Evolutionary conservation across 768 basidiomycete genomes (phyloP), one percentile per base, ranked within the genome.

Genomic region (Phaeotremella fagi): DNA sequence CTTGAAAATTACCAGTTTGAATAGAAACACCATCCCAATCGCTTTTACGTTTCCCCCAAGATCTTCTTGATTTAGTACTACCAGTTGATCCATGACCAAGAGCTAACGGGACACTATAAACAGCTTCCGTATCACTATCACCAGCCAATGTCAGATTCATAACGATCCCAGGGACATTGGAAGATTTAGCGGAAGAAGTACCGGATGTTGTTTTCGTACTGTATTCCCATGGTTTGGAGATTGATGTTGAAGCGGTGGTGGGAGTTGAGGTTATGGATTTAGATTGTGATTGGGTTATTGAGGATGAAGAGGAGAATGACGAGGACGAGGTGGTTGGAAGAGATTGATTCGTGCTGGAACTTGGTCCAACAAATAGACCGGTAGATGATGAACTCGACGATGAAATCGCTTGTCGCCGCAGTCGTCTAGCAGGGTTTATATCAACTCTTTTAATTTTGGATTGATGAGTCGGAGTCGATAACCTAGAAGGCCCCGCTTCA

Each of bases 1-100:
- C 63, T 46, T 70, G 68, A 23, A 74, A 24, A 22, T 60, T 64
- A 31, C 70, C 43, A 1, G 51, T 59, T 43, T 70, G 72, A 5
- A 48, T 18, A 52, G 54, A 55, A 26, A 44, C 22, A 7, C 57
- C 54, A 45, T 54, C 36, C 66, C 66, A 41, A 24, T 45, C 28
- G 23, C 23, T 38, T 15, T 49, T 22, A n/a, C 37, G 33, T 27
- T 47, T 59, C 29, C 27, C 52, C 44, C n/a, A 16, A n/a, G n/a
- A n/a, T 48, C 28, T 11, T 20, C 20, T 50, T 47, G 20, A 24
- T 14, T 18, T n/a, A 14, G 35, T 22, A 37, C 23, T 31, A 7
- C 25, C 18, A 3, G 18, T 26, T 23, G 49, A 44, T 14, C 26
- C 48, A 54, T 74, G 72, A 3, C 72, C 72, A 29, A 74, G 56